Base-by-base conservation (phyloP, 129 eudicot genomes). In the Tagetes erecta region DNA sequence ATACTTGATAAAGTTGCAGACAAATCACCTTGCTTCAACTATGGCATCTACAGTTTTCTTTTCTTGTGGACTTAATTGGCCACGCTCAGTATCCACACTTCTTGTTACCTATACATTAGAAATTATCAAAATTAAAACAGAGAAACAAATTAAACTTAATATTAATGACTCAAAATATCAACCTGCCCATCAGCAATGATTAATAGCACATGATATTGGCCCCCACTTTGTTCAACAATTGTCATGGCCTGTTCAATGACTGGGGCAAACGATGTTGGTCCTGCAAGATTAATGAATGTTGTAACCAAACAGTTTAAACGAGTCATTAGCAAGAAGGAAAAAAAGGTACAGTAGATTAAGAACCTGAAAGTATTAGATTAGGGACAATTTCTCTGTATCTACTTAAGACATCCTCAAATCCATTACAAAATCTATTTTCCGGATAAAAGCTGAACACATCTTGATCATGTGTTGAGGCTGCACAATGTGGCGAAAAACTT, bases 131-230 rank as follows among this genome's bases (percentile, higher is more conserved):
- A 31, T 12, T 52, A 34, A 42, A 45, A 36, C 71, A 47, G 5
- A 39, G 8, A 67, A 31, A 55, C 75, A 58, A 8, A 63, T 69
- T 34, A 36, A 37, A 34, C 27, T 58, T 39, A 46, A 41, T 41
- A n/a, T 51, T 49, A 4, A 42, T 36, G 47, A 40, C 27, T 57
- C 2, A 71, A 75, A 64, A 36, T 47, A 64, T 20, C n/a, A 83
- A 95, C 99, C 97, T 95, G 99, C 13, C 99, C 99, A 82, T 95
- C 99, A 27, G 99, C 99, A 78, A 95, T 88, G 34, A 95, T 91
- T 33, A 95, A 67, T 20, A 95, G 72, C 27, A 95, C 99, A 82
- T 95, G 99, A 75, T 95, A 95, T 66, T 95, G 97, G 75, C 99
- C 99, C 46, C 95, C 96, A 77, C 97, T 95, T 83, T 88, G 83